Evolutionary conservation across 2,329 filamentous ascomycete species (phyloP), one percentile per base, ranked within the genome.

Genomic region (Fusarium praegraminearum): DNA sequence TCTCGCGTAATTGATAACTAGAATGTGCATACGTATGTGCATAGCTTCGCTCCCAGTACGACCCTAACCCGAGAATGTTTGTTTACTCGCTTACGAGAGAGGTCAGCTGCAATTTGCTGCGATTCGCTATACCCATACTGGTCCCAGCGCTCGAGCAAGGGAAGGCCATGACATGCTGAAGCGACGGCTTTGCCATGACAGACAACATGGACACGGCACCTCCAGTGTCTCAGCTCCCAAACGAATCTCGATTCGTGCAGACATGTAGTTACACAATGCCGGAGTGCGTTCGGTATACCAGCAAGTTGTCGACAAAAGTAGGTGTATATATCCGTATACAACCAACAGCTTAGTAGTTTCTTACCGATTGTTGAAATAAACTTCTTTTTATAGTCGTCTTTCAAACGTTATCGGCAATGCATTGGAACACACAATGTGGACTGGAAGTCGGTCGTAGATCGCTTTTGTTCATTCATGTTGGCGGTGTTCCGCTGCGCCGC

Each of bases 191-290:
- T 49, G 56, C 59, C 51, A 62, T 67, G 65, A 73, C 65, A 62
- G 61, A 69, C 68, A 64, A 72, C 70, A 60, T 72, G 72, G 72
- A 74, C 58, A 43, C 59, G 72, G 72, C 63, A 69, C 68, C 72
- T 62, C 44, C 57, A 60, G 55, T 61, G 68, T 68, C 62, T 74
- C 72, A 69, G 58, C 38, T 46, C 32, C 41, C 35, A 28, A 30
- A 46, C 13, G 18, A 26, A 28, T 44, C 7, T 46, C 5, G 28
- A 9, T 46, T 9, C 18, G 18, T 45, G 28, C 7, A 18, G 26
- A 30, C 6, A 49, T 18, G 30, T 49, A 30, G 28, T 30, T 30
- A 35, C 32, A 50, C 16, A 26, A 26, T 22, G 8, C 8, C 9
- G 40, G 16, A 43, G 40, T 43, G 22, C 22, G 26, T 24, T 22